These are phyloP conservation scores for Shiraia sp. DNA, from an alignment of 2,329 filamentous ascomycete species.

Conservation along the genomic window DNA sequence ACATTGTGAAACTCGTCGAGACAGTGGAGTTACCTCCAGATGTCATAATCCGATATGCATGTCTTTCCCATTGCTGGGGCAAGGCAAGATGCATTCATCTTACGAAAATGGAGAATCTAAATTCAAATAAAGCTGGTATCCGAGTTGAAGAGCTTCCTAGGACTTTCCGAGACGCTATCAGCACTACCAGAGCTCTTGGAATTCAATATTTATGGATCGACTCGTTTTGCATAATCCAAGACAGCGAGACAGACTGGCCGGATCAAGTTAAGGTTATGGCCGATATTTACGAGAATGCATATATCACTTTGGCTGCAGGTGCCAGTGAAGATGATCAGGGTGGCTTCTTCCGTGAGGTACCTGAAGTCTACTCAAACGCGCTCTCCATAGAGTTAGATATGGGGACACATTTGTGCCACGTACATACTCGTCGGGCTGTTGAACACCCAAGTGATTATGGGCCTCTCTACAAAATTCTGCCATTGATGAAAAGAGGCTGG, in stretches of 20 bases:
- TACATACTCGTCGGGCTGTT: background rate
- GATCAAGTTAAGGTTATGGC: background rate
- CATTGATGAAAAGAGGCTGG: conserved; percentile 3
- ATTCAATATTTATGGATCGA: conserved; percentile 9
- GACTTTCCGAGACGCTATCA: conserved; percentile 12
- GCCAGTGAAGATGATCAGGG: conserved; percentile 2
- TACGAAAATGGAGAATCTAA: background rate
- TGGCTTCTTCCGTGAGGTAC: background rate
- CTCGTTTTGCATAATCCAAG: conserved; percentile 12
- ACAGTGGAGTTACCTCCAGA: background rate
- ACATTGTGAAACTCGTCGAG: background rate
- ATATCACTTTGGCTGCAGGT: conserved; percentile 1
- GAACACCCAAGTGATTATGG: background rate
- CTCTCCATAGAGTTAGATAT: background rate
- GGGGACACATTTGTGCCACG: background rate
- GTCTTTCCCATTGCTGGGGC: conserved; percentile 2
- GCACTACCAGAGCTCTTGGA: background rate
- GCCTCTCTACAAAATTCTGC: background rate
- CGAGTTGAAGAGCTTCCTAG: conserved; percentile 6
- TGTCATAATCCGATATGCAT: background rate
- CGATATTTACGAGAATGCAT: conserved; percentile 1
- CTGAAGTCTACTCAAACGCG: background rate
- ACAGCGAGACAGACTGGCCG: conserved; percentile 1
- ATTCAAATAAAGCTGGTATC: conserved; percentile 2
- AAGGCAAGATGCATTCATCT: background rate